Conservation (phyloP, 2,329 filamentous ascomycete genomes). For the Niveomyces coronatus region DNA sequence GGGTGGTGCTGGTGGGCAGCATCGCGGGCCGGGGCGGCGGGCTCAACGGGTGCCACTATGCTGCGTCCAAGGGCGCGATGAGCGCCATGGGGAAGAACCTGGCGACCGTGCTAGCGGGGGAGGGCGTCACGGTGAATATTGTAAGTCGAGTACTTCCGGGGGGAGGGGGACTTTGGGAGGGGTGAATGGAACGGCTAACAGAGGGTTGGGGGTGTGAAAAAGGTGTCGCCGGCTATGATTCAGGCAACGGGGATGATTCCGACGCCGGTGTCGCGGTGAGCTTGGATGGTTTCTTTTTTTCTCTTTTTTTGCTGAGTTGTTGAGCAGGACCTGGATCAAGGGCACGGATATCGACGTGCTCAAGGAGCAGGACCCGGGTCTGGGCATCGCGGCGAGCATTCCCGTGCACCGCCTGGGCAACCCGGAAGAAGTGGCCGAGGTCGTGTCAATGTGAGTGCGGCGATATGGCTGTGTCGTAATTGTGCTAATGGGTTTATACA, state of each 20-base stretch:
- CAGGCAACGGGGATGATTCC: constrained; percentile 53
- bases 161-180: neutral
- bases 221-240: constrained; percentile 61
- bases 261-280: constrained; percentile 27
- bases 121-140: constrained; percentile 53
- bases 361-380: constrained; percentile 20
- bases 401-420: constrained; percentile 24
- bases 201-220: neutral
- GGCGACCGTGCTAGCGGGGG: constrained; percentile 45
- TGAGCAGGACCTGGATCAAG: constrained; percentile 21
- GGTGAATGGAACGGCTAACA: too few species aligned
- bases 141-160: neutral
- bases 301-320: neutral
- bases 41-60: constrained; percentile 52
- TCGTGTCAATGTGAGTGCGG: constrained; percentile 22
- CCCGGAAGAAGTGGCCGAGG: constrained; percentile 24
- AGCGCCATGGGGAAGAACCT: constrained; percentile 53
- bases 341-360: constrained; percentile 20
- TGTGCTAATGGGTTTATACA: constrained; percentile 1
- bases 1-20: constrained; percentile 53
- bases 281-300: neutral
- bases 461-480: neutral
- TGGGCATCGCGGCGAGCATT: constrained; percentile 24
- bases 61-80: constrained; percentile 51
- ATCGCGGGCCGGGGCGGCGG: constrained; percentile 54